A percentile compares a stretch with the other conserved stretches of the same genome.
Evolutionary conservation across 2,329 filamentous ascomycete genomes (phyloP).

Genomic region (Fusarium mexicanum): DNA sequence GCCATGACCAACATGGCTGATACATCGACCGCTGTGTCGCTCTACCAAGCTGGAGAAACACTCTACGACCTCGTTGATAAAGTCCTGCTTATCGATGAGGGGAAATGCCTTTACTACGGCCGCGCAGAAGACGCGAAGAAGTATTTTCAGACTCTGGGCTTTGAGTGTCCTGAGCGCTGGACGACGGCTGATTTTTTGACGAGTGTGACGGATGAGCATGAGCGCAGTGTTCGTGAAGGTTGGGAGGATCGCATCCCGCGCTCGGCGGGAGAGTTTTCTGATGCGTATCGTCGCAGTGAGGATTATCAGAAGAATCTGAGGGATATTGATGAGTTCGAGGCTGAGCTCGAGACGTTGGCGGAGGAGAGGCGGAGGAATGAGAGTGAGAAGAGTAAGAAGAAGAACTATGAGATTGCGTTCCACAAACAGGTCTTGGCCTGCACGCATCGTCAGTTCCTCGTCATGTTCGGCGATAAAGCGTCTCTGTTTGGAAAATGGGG

Average conservation of each 20-base stretch:
- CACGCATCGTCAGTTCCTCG: slow-evolving; percentile 80
- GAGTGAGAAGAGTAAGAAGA: slow-evolving; percentile 73
- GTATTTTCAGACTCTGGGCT: slow-evolving; percentile 78
- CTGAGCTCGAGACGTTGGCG: slow-evolving; percentile 63
- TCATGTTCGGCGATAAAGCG: slow-evolving; percentile 78
- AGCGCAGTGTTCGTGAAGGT: slow-evolving; percentile 73
- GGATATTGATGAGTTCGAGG: slow-evolving; percentile 71
- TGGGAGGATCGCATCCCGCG: slow-evolving; percentile 74
- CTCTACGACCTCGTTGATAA: slow-evolving; percentile 78
- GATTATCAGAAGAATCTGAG: slow-evolving; percentile 68
- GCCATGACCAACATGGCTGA: slow-evolving; percentile 77
- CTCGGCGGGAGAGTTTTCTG: slow-evolving; percentile 72
- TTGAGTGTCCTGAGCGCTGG: slow-evolving; percentile 75
- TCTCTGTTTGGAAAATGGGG: slow-evolving; percentile 83
- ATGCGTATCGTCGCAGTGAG: slow-evolving; percentile 71
- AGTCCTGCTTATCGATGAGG: slow-evolving; percentile 77
- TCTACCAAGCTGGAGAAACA: slow-evolving; percentile 75
- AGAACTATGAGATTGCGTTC: slow-evolving; percentile 81
- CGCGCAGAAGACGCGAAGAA: slow-evolving; percentile 68
- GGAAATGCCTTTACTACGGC: slow-evolving; percentile 78
- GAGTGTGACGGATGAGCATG: slow-evolving; percentile 78
- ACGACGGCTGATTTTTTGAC: slow-evolving; percentile 82
- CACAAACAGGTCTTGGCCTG: slow-evolving; percentile 75
- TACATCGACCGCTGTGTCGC: slow-evolving; percentile 74
- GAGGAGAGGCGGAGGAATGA: slow-evolving; percentile 64